Evolutionary conservation across 441 rosid genomes (phyloP), one percentile per base, ranked within the genome.

Genomic region (Populus hybrid): DNA sequence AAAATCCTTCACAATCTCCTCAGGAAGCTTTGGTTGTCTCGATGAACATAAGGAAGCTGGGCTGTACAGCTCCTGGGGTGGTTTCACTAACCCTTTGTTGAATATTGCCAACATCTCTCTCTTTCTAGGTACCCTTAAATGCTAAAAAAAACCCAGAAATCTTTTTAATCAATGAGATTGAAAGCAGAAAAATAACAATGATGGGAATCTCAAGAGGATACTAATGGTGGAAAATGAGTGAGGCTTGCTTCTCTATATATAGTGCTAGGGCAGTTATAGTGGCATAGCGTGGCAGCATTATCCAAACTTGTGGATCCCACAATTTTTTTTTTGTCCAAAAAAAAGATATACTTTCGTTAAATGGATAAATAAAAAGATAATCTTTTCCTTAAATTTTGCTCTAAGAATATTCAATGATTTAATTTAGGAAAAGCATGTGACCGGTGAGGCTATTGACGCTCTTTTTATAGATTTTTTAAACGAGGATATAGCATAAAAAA

Each of bases 1-100:
- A 82, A 93, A 95, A 57, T 86, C 90, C n/a, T 81, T 80, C 42
- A 91, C 66, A 78, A 94, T 92, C 68, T 92, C 88, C 1, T 81
- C 77, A 3, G 97, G 92, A 64, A 83, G 87, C 73, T 93, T 91
- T 0, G 96, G 91, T 40, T 85, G 84, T 68, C 71, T 82, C 0
- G 95, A 80, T 64, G 91, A 88, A 73, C 77, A 76, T 40, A 79
- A 78, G 6, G 97, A 90, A 28, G 92, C 98, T n/a, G 97, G 97
- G 82, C 99, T 93, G 69, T 92, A 83, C 50, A 95, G 92, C 89
- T 95, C 98, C 82, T 85, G 83, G 23, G 99, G 99, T 26, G 98
- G 94, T 77, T 91, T 89, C 73, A 91, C 90, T 16, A 89, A 79
- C 4, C 87, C 90, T 79, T 90, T 89, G 81, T 88, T 93, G 83